Evolutionary conservation across 2,329 filamentous ascomycete species (phyloP).

Genomic region (Talaromyces sp.): DNA sequence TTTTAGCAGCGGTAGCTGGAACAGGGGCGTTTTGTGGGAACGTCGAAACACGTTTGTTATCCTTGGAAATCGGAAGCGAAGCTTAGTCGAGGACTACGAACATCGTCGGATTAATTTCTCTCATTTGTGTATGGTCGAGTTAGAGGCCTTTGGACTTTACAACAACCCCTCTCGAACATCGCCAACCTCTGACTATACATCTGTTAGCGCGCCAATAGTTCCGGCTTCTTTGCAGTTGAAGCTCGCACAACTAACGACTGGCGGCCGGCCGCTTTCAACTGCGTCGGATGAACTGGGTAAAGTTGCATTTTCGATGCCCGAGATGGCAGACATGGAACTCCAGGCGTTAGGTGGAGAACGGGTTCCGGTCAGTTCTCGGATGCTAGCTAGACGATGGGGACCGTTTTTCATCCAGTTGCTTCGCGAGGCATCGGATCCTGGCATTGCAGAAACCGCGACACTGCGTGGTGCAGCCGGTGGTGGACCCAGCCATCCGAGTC

Average conservation of each 20-base stretch:
- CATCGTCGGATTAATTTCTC: slow-evolving; percentile 96
- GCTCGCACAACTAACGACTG: slow-evolving; percentile 54
- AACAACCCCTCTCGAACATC: slow-evolving; percentile 80
- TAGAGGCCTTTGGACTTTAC: slow-evolving; percentile 95
- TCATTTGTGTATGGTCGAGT: slow-evolving; percentile 92
- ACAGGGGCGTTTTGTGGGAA: slow-evolving; percentile 88
- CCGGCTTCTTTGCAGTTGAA: slow-evolving; percentile 49
- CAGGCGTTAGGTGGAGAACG: slow-evolving; percentile 85
- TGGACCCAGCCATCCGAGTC: slow-evolving; percentile 41
- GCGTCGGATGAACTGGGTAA: slow-evolving; percentile 83
- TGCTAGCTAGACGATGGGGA: slow-evolving; percentile 85
- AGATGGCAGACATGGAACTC: slow-evolving; percentile 94
- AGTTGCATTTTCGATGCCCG: slow-evolving; percentile 70
- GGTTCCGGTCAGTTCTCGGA: slow-evolving; percentile 86
- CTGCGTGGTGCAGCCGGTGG: slow-evolving; percentile 57
- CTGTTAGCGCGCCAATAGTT: slow-evolving; percentile 69
- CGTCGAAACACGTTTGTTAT: slow-evolving; percentile 93
- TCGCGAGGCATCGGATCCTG: slow-evolving; percentile 70
- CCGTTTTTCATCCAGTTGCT: slow-evolving; percentile 92
- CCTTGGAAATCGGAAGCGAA: slow-evolving; percentile 86
- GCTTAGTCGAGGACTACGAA: slow-evolving; percentile 95
- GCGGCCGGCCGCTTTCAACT: slow-evolving; percentile 68
- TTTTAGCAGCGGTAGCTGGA: slow-evolving; percentile 97
- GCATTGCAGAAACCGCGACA: slow-evolving; percentile 65
- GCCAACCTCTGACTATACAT: slow-evolving; percentile 77